Percentiles rank a stretch among this genome's conserved stretches.
Evolutionary conservation across 495 filamentous ascomycete genomes (phyloP).

Genomic region (Peziza echinospora): DNA sequence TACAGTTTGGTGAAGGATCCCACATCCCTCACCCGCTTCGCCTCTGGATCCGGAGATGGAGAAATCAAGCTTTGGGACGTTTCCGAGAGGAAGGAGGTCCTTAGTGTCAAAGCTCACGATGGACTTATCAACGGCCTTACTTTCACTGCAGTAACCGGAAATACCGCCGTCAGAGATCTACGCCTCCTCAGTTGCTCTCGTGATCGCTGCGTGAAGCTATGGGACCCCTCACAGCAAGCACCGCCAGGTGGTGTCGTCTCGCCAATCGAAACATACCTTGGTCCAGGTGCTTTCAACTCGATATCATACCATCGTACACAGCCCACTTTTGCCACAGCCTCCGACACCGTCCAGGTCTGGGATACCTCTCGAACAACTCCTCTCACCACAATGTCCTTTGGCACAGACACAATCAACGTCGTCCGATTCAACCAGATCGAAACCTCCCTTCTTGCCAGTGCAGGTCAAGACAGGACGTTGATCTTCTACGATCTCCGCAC

Average conservation of each 20-base stretch:
- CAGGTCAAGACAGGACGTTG: constrained; percentile 63
- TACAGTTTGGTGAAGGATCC: constrained; percentile 53
- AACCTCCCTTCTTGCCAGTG: constrained; percentile 68
- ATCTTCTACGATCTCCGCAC: constrained; percentile 83
- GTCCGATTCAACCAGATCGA: constrained; percentile 85
- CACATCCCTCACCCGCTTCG: constrained; percentile 43
- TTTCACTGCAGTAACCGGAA: constrained; percentile 36
- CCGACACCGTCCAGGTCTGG: constrained; percentile 64
- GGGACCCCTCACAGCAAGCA: constrained; percentile 51
- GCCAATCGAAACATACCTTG: constrained; percentile 64
- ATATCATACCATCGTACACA: constrained; percentile 57
- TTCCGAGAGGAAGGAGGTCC: constrained; percentile 52
- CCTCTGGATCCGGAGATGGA: constrained; percentile 65
- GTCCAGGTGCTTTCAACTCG: constrained; percentile 58
- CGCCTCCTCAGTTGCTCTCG: constrained; percentile 77
- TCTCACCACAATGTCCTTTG: constrained; percentile 14
- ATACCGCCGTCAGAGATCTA: constrained; percentile 30
- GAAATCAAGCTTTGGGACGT: constrained; percentile 91
- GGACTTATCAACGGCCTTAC: constrained; percentile 80
- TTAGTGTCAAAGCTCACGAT: constrained; percentile 60
- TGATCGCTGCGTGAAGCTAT: constrained; percentile 72
- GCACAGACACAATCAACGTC: constrained; percentile 72
- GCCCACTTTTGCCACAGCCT: constrained; percentile 57
- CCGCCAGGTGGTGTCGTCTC: constrained; percentile 22
- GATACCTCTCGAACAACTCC: constrained; percentile 30